Evolutionary conservation across 2,329 filamentous ascomycete species (phyloP).

Genomic region (Fusarium floridanum): DNA sequence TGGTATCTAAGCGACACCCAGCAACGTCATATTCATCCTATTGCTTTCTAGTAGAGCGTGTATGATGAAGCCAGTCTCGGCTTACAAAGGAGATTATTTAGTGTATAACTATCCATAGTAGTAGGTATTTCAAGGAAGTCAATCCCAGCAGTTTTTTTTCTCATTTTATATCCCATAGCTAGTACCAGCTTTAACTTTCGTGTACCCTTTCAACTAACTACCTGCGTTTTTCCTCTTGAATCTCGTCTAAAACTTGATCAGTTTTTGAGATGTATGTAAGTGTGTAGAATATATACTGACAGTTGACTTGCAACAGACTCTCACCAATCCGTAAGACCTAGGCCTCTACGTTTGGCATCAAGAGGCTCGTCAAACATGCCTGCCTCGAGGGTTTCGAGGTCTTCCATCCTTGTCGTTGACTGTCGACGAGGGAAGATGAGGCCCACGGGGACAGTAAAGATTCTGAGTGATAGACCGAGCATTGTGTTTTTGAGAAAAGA

Average conservation of each 20-base stretch:
- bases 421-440: conserved; percentile 33
- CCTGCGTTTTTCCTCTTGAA: neutral
- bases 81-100: neutral
- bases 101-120: neutral
- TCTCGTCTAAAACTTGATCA: neutral
- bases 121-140: neutral
- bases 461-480: conserved; percentile 36
- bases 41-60: neutral
- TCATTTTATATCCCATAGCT: neutral
- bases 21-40: neutral
- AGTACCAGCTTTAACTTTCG: neutral
- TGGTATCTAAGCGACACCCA: neutral
- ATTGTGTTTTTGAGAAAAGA: conserved; percentile 13
- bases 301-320: neutral
- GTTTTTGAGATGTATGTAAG: neutral
- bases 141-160: neutral
- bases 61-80: neutral
- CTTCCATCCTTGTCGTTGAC: conserved; percentile 28
- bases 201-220: neutral
- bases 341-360: conserved; percentile 21
- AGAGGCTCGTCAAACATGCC: conserved; percentile 37
- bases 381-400: conserved; percentile 28
- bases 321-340: conserved; percentile 36
- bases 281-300: neutral
- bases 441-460: conserved; percentile 38